A percentile compares a stretch with the other conserved stretches of the same genome.
Conservation (phyloP, 2,329 filamentous ascomycete genomes). For the Aspergillus unguis region DNA sequence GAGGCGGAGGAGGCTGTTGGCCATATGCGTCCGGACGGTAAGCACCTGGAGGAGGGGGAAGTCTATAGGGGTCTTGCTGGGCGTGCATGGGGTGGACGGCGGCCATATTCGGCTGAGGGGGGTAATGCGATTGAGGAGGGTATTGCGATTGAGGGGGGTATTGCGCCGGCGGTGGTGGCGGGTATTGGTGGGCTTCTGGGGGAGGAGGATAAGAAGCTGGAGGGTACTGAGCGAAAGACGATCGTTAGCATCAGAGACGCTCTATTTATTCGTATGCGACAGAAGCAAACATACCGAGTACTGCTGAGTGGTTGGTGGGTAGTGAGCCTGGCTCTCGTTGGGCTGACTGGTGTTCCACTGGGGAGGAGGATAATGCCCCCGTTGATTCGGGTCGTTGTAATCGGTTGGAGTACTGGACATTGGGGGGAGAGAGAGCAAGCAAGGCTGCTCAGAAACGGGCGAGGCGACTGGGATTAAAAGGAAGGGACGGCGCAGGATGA, state of each 20-base stretch:
- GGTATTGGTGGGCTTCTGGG: slow-evolving; percentile 31
- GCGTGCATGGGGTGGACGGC: slow-evolving; percentile 41
- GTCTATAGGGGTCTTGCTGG: slow-evolving; percentile 43
- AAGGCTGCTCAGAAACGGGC: slow-evolving; percentile 21
- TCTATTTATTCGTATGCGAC: neutral
- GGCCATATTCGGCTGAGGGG: slow-evolving; percentile 40
- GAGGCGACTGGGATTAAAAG: slow-evolving; percentile 19
- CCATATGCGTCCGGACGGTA: slow-evolving; percentile 43
- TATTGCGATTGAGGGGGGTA: slow-evolving; percentile 38
- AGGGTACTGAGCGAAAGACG: slow-evolving; percentile 25
- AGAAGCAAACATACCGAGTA: slow-evolving; percentile 35
- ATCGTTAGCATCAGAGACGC: slow-evolving; percentile 3
- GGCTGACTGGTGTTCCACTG: slow-evolving; percentile 41
- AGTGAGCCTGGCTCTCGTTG: slow-evolving; percentile 38
- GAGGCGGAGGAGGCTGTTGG: slow-evolving; percentile 36
- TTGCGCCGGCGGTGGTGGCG: slow-evolving; percentile 33
- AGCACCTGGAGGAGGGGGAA: slow-evolving; percentile 42
- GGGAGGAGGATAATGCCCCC: slow-evolving; percentile 46
- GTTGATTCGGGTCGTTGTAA: slow-evolving; percentile 42
- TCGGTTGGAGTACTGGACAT: slow-evolving; percentile 44
- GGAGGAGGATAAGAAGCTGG: slow-evolving; percentile 33
- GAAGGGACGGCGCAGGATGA: slow-evolving; percentile 28
- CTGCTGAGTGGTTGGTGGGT: slow-evolving; percentile 29
- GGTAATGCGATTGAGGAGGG: slow-evolving; percentile 32
- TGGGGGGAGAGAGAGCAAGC: slow-evolving; percentile 25